These are phyloP conservation scores for Penicillium nordicum DNA, from an alignment of 2,329 filamentous ascomycete genomes.

Conservation along the genomic window DNA sequence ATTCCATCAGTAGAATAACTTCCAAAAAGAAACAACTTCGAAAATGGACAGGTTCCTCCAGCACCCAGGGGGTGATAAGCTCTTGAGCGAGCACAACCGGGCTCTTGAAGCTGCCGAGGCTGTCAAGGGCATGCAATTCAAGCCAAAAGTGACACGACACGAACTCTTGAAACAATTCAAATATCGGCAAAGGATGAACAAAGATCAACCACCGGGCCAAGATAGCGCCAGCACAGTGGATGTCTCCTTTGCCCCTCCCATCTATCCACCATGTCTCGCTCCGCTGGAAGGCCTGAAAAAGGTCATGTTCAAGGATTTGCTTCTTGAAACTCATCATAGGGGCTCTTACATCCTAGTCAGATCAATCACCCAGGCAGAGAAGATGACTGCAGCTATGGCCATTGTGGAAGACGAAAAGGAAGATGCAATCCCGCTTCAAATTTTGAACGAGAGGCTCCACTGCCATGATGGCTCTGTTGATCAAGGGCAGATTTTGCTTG, in stretches of 20 bases:
- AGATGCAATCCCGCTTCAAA: constrained; percentile 24
- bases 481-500: constrained; percentile 36
- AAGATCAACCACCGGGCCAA: neutral
- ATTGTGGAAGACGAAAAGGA: constrained; percentile 42
- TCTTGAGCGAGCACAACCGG: neutral
- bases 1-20: neutral
- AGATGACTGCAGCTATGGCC: constrained; percentile 27
- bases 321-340: constrained; percentile 38
- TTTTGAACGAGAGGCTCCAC: neutral
- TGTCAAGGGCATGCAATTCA: neutral
- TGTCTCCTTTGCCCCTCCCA: neutral
- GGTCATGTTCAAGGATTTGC: constrained; percentile 31
- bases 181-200: neutral
- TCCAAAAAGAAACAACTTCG: neutral
- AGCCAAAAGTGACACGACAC: neutral
- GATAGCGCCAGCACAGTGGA: neutral
- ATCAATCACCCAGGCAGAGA: constrained; percentile 26
- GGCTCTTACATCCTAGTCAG: constrained; percentile 36
- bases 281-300: constrained; percentile 20
- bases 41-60: neutral
- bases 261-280: constrained; percentile 10
- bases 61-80: neutral
- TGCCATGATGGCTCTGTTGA: neutral
- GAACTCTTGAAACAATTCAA: neutral
- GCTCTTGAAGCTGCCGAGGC: neutral